These are phyloP conservation scores for Phytophthora idaei DNA, from an alignment of 352 stramenopile species.

Conservation along the genomic window DNA sequence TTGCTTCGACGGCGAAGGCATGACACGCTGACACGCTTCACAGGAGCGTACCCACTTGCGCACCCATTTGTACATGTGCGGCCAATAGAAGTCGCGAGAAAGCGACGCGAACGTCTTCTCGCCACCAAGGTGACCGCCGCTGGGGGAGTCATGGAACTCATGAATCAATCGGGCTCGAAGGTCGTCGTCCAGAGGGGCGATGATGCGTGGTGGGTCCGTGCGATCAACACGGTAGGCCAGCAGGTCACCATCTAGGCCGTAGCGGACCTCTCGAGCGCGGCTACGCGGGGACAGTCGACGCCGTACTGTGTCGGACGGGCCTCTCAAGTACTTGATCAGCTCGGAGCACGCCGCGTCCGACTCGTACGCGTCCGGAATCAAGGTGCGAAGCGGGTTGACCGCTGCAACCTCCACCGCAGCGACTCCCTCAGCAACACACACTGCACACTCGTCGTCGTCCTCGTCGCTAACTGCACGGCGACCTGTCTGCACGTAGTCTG, in stretches of 20 bases:
- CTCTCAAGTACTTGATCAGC: conserved; percentile 15
- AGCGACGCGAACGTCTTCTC: conserved; percentile 36
- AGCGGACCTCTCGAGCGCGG: neutral
- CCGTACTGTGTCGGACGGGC: neutral
- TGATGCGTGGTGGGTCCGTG: conserved; percentile 3
- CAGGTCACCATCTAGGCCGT: conserved; percentile 1
- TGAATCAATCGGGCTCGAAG: too few relatives aligned
- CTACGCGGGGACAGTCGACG: neutral
- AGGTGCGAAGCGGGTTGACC: neutral
- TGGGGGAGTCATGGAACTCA: neutral
- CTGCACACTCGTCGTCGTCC: too few relatives aligned
- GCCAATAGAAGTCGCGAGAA: conserved; percentile 25
- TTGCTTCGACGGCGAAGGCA: neutral
- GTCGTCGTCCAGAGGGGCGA: conserved; percentile 2
- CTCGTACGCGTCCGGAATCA: neutral
- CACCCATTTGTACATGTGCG: conserved; percentile 40
- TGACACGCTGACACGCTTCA: conserved; percentile 1
- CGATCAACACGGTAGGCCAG: conserved; percentile 14
- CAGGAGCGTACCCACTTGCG: conserved; percentile 33
- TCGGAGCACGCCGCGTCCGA: neutral
- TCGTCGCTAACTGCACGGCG: too few relatives aligned
- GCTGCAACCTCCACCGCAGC: conserved; percentile 1
- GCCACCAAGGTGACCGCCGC: conserved; percentile 23
- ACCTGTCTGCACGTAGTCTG: too few relatives aligned
- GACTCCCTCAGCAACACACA: conserved; percentile 1